Base-by-base conservation (phyloP, 345 rosid species). In the Geranium rotundifolium region DNA sequence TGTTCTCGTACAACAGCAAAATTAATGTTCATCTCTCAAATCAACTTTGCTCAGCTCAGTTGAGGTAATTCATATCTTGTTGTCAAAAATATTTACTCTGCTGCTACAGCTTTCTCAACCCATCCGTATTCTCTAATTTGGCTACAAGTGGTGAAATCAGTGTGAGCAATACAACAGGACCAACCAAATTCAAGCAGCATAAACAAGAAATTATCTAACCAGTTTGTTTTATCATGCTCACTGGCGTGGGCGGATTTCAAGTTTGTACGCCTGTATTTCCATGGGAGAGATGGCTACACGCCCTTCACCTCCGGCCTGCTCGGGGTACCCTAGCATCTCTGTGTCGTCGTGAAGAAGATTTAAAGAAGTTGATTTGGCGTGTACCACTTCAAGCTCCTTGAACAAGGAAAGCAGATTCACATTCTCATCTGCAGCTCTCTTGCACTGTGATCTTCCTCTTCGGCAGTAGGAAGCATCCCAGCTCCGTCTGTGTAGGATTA, bases 181-280 rank as follows among this genome's bases (percentile, higher is more conserved):
- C 17, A 55, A 58, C 27, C 23, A 16, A 54, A 18, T 57, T 9
- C 60, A 31, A 37, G 54, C 30, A 57, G 54, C 41, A 76, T 37
- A 62, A 17, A 37, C 58, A 64, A 17, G 62, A 20, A 19, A 34
- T 34, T 5, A 8, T 12, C 1, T 39, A 60, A 61, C 55, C 18
- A 15, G 57, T 57, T 23, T 23, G 27, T 23, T 23, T 23, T 27
- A 59, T 29, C n/a, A 56, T 27, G 46, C 41, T 79, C 67, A 78
- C 64, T 70, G 67, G 55, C 72, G 64, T 20, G 92, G 84, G 74
- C 77, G 78, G 66, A 93, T 63, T 62, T 86, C 96, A 74, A 93
- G 76, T 80, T 88, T 93, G 82, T 88, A 93, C 23, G 99, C 90
- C 71, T 84, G 92, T 73, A 93, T 77, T 78, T 93, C 99, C 99